Evolutionary conservation across 805 yeast species (phyloP).

Genomic region (Nakazawaea holstii): DNA sequence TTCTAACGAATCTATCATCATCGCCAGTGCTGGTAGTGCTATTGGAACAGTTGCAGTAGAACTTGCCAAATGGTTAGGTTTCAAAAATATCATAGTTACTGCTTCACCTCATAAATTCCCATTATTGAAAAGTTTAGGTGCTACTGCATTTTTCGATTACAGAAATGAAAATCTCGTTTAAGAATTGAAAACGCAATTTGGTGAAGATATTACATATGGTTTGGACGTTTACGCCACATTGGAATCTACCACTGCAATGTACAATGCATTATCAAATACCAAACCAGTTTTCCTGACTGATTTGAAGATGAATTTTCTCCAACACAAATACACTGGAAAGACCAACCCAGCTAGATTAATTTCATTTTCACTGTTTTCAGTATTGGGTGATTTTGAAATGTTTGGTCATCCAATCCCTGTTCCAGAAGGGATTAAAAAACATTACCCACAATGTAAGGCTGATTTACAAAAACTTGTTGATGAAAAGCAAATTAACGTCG

Average conservation of each 20-base stretch:
- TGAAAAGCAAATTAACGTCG: too few relatives aligned
- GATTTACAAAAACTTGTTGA: too few relatives aligned
- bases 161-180: slow-evolving; percentile 22
- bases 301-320: too few relatives aligned
- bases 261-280: slow-evolving; percentile 30
- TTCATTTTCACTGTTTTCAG: too few relatives aligned
- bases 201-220: slow-evolving; percentile 24
- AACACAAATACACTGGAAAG: too few relatives aligned
- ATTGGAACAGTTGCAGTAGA: slow-evolving; percentile 56
- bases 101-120: slow-evolving; percentile 21
- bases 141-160: slow-evolving; percentile 30
- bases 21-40: slow-evolving; percentile 66
- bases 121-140: slow-evolving; percentile 24
- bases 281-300: slow-evolving; percentile 29
- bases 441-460: too few relatives aligned
- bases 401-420: too few relatives aligned
- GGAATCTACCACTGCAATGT: slow-evolving; percentile 19
- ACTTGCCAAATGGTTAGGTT: slow-evolving; percentile 41
- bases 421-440: too few relatives aligned
- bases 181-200: slow-evolving; percentile 22
- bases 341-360: too few relatives aligned
- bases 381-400: too few relatives aligned
- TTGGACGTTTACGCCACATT: slow-evolving; percentile 26
- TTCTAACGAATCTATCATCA: slow-evolving; percentile 33
- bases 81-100: slow-evolving; percentile 26